phyloP scores from a whole-genome alignment of 768 basidiomycete species.

The Punctularia strigosozonata region DNA sequence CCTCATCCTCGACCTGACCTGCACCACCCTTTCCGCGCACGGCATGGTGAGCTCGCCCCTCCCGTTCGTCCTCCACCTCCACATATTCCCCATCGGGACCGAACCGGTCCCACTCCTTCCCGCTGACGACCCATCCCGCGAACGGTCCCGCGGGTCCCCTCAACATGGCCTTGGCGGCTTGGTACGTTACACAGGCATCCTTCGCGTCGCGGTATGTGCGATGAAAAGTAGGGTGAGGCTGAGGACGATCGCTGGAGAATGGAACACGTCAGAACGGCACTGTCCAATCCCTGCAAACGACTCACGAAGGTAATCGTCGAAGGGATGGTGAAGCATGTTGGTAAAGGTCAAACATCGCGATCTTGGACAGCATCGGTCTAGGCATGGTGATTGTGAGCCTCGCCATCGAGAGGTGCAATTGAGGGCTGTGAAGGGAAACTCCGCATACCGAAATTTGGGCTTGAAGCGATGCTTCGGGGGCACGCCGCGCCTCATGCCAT shows the following conservation, averaged over 20 bases:
- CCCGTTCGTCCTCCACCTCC: slow-evolving; percentile 27
- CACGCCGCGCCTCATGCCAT: slow-evolving; percentile 70
- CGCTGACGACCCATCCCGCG: slow-evolving; percentile 51
- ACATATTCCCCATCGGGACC: slow-evolving; percentile 12
- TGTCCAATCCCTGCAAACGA: background rate
- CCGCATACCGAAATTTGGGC: slow-evolving; percentile 45
- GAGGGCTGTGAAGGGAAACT: too few species aligned
- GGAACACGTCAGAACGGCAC: background rate
- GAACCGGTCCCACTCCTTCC: slow-evolving; percentile 42
- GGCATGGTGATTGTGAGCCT: background rate
- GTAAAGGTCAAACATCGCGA: slow-evolving; percentile 41
- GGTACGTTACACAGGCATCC: slow-evolving; percentile 29
- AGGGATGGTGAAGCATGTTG: slow-evolving; percentile 12
- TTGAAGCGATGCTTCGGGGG: slow-evolving; percentile 57
- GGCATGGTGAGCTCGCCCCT: slow-evolving; percentile 34
- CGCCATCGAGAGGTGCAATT: background rate
- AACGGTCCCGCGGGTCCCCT: slow-evolving; percentile 35
- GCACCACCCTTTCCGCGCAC: slow-evolving; percentile 49
- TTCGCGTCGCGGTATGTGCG: slow-evolving; percentile 38
- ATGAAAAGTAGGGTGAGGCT: slow-evolving; percentile 3
- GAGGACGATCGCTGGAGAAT: background rate
- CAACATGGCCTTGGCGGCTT: slow-evolving; percentile 36
- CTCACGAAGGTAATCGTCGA: slow-evolving; percentile 7
- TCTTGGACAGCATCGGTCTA: slow-evolving; percentile 43
- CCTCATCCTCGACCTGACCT: slow-evolving; percentile 17